Conservation (phyloP, 208 protist species). For the Acanthamoeba sp. region DNA sequence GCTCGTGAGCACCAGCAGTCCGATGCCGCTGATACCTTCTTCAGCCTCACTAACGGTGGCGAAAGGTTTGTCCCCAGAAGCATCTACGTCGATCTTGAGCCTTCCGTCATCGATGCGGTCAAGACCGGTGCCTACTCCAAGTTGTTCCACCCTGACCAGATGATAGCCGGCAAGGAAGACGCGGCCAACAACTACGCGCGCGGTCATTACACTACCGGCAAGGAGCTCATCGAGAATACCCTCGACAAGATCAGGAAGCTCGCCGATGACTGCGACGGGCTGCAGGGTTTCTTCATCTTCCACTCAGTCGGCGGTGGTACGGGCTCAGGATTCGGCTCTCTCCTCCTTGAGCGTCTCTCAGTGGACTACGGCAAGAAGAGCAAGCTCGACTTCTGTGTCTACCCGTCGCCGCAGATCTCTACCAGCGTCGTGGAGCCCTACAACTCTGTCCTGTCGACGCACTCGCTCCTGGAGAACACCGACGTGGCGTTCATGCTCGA, state of each 20-base stretch:
- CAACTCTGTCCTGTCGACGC: conserved; percentile 97
- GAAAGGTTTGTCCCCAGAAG: conserved; percentile 95
- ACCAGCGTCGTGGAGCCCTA: conserved; percentile 98
- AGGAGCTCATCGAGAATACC: conserved; percentile 96
- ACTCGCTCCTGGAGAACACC: conserved; percentile 95
- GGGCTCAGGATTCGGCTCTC: conserved; percentile 97
- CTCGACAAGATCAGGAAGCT: conserved; percentile 97
- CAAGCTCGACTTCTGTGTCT: too few relatives aligned
- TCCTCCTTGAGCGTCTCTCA: conserved; percentile 98
- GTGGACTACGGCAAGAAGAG: conserved; percentile 99
- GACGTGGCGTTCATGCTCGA: conserved; percentile 96
- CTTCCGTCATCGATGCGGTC: conserved; percentile 94
- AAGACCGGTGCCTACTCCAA: conserved; percentile 95
- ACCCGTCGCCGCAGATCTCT: conserved; percentile 96
- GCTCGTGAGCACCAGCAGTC: conserved; percentile 81
- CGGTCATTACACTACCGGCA: conserved; percentile 98
- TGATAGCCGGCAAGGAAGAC: conserved; percentile 97
- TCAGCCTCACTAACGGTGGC: conserved; percentile 94
- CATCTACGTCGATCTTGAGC: conserved; percentile 97
- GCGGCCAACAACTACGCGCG: conserved; percentile 99
- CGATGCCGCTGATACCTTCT: conserved; percentile 97
- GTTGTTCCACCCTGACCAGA: conserved; percentile 98
- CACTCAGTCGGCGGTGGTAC: conserved; percentile 99
- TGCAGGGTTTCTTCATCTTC: conserved; percentile 99
- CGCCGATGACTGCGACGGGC: conserved; percentile 97